Evolutionary conservation across 2,329 filamentous ascomycete species (phyloP).

Genomic region (Cucurbitaria berberidis): DNA sequence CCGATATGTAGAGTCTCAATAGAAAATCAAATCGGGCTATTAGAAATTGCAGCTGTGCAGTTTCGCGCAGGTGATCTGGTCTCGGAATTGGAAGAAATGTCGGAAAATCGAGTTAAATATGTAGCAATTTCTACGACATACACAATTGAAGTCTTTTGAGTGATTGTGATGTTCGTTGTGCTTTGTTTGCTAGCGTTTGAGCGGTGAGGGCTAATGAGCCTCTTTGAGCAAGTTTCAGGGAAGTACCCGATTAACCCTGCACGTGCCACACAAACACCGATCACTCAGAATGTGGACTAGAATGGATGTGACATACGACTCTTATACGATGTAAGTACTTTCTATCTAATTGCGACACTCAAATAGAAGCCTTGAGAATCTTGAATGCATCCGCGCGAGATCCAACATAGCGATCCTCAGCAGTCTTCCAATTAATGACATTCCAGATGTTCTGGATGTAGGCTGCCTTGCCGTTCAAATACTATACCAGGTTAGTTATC

Average conservation of each 20-base stretch:
- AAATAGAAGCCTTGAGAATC: conserved; percentile 46
- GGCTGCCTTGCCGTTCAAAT: conserved; percentile 75
- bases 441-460: conserved; percentile 81
- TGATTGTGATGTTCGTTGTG: neutral
- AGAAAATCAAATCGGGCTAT: neutral
- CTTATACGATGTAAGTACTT: too few relatives aligned
- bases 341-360: too few relatives aligned
- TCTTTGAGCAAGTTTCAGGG: conserved; percentile 47
- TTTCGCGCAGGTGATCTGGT: too few relatives aligned
- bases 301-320: too few relatives aligned
- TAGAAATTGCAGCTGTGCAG: too few relatives aligned
- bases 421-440: conserved; percentile 77
- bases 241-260: conserved; percentile 38
- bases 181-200: conserved; percentile 3
- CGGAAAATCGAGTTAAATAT: too few relatives aligned
- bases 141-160: neutral
- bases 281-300: too few relatives aligned
- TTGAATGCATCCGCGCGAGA: conserved; percentile 49
- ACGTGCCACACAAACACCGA: conserved; percentile 12
- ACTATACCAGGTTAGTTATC: conserved; percentile 57
- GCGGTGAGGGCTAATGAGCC: conserved; percentile 34
- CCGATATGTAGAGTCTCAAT: neutral
- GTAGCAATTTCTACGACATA: neutral
- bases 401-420: conserved; percentile 66
- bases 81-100: too few relatives aligned